Conservation (phyloP, 2,329 filamentous ascomycete genomes). For the Clonostachys chloroleuca region DNA sequence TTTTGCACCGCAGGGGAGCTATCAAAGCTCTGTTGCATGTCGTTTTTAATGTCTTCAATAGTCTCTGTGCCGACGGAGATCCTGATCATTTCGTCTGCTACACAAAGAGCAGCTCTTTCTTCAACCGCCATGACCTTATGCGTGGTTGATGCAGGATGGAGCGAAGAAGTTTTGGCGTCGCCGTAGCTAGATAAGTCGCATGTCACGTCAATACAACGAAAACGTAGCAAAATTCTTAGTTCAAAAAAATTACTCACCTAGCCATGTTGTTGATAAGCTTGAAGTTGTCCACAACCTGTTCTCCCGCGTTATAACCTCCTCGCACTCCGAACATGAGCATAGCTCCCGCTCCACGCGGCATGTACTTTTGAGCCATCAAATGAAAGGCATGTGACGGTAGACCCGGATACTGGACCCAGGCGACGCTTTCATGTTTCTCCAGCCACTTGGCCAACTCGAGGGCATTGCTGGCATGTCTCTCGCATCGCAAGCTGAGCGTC, state of each 20-base stretch:
- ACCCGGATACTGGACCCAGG: conserved; percentile 70
- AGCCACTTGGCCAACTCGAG: conserved; percentile 63
- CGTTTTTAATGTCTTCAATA: conserved; percentile 68
- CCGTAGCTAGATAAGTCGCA: conserved; percentile 61
- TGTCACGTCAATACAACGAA: no score
- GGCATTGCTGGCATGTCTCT: conserved; percentile 64
- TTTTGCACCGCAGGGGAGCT: no score
- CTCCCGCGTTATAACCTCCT: conserved; percentile 55
- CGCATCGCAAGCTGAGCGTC: conserved; percentile 61
- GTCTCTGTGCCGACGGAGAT: conserved; percentile 49
- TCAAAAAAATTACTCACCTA: no score
- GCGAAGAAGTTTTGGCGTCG: conserved; percentile 68
- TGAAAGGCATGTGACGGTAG: conserved; percentile 54
- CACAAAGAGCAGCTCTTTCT: conserved; percentile 60
- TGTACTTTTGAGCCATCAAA: conserved; percentile 61
- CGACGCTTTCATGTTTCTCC: conserved; percentile 61
- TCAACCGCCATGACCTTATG: conserved; percentile 66
- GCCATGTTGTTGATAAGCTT: conserved; percentile 54
- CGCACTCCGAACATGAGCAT: conserved; percentile 71
- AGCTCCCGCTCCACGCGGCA: conserved; percentile 64
- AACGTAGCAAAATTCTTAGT: no score
- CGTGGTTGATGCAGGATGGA: conserved; percentile 70
- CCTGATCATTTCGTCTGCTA: conserved; percentile 37
- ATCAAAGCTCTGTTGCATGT: conserved; percentile 53
- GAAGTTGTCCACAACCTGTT: conserved; percentile 64